Percentiles rank a stretch among this genome's conserved stretches.
These are phyloP conservation scores for Neonectria faginata DNA, from an alignment of 2,329 filamentous ascomycete species.

Conservation along the genomic window DNA sequence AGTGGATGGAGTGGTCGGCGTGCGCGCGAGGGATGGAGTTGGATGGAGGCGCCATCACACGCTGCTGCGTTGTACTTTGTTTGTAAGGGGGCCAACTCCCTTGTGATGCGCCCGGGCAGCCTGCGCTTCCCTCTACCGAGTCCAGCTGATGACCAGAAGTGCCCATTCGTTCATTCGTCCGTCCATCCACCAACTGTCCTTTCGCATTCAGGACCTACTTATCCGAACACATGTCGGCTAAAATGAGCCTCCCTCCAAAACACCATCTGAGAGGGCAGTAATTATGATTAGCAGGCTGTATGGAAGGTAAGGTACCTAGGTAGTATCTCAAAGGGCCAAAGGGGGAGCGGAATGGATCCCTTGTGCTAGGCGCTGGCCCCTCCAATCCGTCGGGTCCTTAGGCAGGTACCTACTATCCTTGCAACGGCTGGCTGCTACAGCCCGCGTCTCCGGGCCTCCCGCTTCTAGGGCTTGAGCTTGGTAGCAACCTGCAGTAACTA, in stretches of 20 bases:
- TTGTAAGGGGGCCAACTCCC: slow-evolving; percentile 6
- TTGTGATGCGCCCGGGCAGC: slow-evolving; percentile 15
- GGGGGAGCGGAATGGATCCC: slow-evolving; percentile 1
- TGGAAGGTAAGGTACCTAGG: too few species aligned
- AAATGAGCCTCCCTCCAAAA: not conserved
- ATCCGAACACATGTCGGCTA: not conserved
- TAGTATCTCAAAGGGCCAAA: not conserved
- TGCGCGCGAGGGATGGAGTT: slow-evolving; percentile 1
- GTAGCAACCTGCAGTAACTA: not conserved
- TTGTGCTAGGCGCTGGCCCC: slow-evolving; percentile 3
- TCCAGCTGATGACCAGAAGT: slow-evolving; percentile 6
- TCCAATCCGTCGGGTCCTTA: not conserved
- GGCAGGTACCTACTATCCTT: not conserved
- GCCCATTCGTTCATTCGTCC: not conserved
- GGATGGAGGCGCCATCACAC: slow-evolving; percentile 18
- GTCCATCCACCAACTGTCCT: not conserved
- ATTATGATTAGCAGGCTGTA: not conserved
- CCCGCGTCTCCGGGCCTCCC: slow-evolving; percentile 11
- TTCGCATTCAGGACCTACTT: not conserved
- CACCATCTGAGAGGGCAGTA: not conserved
- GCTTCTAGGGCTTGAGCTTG: slow-evolving; percentile 2
- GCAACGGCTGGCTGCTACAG: not conserved
- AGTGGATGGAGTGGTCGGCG: slow-evolving; percentile 3
- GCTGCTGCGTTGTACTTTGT: slow-evolving; percentile 1
- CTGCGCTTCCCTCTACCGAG: not conserved